These are phyloP conservation scores for Metschnikowia matae DNA, from an alignment of 805 yeast genomes.

Conservation along the genomic window DNA sequence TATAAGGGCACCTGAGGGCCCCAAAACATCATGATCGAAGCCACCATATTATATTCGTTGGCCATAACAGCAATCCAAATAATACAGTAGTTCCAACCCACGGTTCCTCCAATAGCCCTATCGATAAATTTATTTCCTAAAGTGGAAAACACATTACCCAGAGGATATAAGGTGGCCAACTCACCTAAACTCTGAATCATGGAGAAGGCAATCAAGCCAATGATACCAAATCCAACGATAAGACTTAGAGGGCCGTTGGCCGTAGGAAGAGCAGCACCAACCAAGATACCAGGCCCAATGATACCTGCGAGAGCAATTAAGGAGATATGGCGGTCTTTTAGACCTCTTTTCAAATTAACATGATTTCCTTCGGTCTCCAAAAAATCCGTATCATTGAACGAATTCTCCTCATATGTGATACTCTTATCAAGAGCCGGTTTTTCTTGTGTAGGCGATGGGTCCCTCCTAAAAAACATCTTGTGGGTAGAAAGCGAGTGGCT, in stretches of 20 bases:
- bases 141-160: slow-evolving; percentile 49
- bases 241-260: slow-evolving; percentile 50
- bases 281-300: slow-evolving; percentile 56
- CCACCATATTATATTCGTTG: slow-evolving; percentile 51
- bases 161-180: slow-evolving; percentile 49
- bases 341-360: slow-evolving; percentile 39
- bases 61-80: slow-evolving; percentile 55
- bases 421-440: slow-evolving; percentile 3
- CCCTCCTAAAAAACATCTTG: slow-evolving; percentile 5
- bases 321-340: slow-evolving; percentile 49
- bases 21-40: slow-evolving; percentile 47
- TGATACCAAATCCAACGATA: slow-evolving; percentile 47
- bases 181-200: slow-evolving; percentile 59
- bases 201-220: slow-evolving; percentile 49
- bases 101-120: slow-evolving; percentile 54
- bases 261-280: slow-evolving; percentile 52
- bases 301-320: slow-evolving; percentile 54
- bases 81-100: slow-evolving; percentile 50
- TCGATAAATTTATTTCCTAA: slow-evolving; percentile 50
- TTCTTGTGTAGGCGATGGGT: background rate
- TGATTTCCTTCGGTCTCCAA: slow-evolving; percentile 10
- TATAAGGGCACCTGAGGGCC: slow-evolving; percentile 50
- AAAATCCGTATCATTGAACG: slow-evolving; percentile 6
- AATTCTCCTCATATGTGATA: slow-evolving; percentile 5
- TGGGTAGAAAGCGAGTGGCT: background rate